A percentile compares a stretch with the other conserved stretches of the same genome.
Evolutionary conservation across 1,284 basidiomycete genomes (phyloP).

Genomic region (Microbotryum scabiosae): DNA sequence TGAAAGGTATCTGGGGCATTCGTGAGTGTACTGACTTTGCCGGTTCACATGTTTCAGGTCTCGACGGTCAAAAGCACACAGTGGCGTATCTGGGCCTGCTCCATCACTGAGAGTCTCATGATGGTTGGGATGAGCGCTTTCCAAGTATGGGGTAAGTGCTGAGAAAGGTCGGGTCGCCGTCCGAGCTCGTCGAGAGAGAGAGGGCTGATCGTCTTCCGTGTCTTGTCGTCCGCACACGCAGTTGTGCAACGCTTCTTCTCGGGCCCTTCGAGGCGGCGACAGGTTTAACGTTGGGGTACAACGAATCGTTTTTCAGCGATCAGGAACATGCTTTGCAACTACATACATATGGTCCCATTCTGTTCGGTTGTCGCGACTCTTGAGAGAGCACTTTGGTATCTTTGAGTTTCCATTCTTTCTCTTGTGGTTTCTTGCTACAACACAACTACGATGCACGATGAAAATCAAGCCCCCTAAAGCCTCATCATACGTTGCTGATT

Average conservation of each 20-base stretch:
- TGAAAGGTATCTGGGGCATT: background rate
- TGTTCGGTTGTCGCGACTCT: too few relatives aligned
- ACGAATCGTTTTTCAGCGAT: constrained; percentile 7
- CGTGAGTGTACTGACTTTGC: background rate
- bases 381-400: too few relatives aligned
- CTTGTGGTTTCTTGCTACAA: too few relatives aligned
- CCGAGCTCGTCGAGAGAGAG: too few relatives aligned
- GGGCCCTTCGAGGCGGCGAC: constrained; percentile 15
- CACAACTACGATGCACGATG: too few relatives aligned
- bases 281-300: constrained; percentile 5
- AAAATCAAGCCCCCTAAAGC: too few relatives aligned
- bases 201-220: background rate
- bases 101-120: constrained; percentile 28
- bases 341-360: too few relatives aligned
- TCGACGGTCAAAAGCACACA: constrained; percentile 33
- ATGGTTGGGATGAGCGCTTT: constrained; percentile 35
- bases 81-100: constrained; percentile 33
- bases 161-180: too few relatives aligned
- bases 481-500: too few relatives aligned
- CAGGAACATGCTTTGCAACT: too few relatives aligned
- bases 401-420: too few relatives aligned
- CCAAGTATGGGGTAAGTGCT: constrained; percentile 35
- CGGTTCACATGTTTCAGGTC: constrained; percentile 12
- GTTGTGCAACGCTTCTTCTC: constrained; percentile 23
- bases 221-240: background rate